Base-by-base conservation (phyloP, 768 basidiomycete species). In the Amanita rubescens region DNA sequence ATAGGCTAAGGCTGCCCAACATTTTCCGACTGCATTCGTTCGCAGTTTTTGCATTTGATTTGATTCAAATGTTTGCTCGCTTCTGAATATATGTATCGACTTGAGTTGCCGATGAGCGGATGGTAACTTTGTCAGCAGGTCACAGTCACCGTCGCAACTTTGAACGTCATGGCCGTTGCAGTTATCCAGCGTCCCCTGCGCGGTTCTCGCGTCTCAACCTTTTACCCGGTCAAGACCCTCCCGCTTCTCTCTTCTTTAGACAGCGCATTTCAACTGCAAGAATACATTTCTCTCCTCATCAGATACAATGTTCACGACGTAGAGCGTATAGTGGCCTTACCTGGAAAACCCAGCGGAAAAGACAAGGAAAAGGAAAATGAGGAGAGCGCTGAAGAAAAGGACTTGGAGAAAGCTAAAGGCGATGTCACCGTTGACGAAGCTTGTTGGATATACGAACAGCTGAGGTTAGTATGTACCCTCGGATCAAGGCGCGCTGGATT, bases 251-350 rank as follows among this genome's bases (percentile, higher is more conserved):
- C 87, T 0, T 80, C 84, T 1, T 73, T 95, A 27, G 87, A 94
- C 70, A 94, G 90, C 66, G 90, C 93, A 0, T 96, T 95, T 65
- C 92, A 95, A 64, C 78, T 95, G 6, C 92, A 95, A 62, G 95
- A 98, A 64, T 95, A 93, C 69, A 90, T 98, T 42, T 86, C 92
- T 1, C 75, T 90, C 27, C 81, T 95, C 58, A 89, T 95, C 54
- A 82, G 87, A 14, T 74, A 80, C 24, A 85, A 97, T 69, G 87
- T 92, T 0, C 91, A 94, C 69, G 88, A 96, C 65, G 87, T 98
- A 17, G 81, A 90, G 37, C 67, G 78, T 6, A 87, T 98, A 38
- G 82, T 93, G 0, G 75, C 84, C 30, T 69, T 95, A 0, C 94
- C 94, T 5, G 84, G 75, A 22, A 76, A 73, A 58, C 60, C 51